Percentiles rank a stretch among this genome's conserved stretches.
phyloP scores from a whole-genome alignment of 2,329 filamentous ascomycete genomes.

The Colletotrichum higginsianum region DNA sequence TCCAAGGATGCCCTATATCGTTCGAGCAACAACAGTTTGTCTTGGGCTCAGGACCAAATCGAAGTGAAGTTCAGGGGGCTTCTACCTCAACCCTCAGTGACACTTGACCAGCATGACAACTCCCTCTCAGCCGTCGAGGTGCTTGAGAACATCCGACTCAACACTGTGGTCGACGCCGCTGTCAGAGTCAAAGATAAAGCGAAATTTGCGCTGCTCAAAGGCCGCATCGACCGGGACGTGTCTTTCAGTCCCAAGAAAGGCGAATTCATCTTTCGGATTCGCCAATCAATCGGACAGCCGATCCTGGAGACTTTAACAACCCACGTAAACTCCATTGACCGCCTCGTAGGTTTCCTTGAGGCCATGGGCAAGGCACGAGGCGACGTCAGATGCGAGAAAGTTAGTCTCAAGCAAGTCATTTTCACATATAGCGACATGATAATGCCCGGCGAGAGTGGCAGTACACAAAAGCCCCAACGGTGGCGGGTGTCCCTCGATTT shows the following conservation, averaged over 20 bases:
- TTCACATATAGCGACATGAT: constrained; percentile 74
- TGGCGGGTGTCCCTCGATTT: constrained; percentile 74
- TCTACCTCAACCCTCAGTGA: constrained; percentile 46
- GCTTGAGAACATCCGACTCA: constrained; percentile 26
- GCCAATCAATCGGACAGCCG: constrained; percentile 70
- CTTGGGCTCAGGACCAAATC: constrained; percentile 74
- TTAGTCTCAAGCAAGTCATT: constrained; percentile 73
- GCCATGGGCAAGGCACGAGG: constrained; percentile 72
- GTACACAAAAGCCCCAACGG: constrained; percentile 43
- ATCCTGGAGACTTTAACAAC: constrained; percentile 72
- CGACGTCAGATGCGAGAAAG: constrained; percentile 69
- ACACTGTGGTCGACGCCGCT: constrained; percentile 60
- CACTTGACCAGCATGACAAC: constrained; percentile 13
- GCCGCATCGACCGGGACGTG: constrained; percentile 72
- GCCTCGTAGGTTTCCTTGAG: constrained; percentile 78
- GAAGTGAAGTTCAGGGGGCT: constrained; percentile 70
- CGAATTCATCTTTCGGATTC: constrained; percentile 74
- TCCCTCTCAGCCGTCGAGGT: constrained; percentile 10
- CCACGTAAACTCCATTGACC: constrained; percentile 77
- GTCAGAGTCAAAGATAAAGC: constrained; percentile 67
- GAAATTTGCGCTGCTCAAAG: constrained; percentile 69
- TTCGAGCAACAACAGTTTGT: constrained; percentile 42
- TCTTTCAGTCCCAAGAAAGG: constrained; percentile 72
- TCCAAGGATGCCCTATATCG: constrained; percentile 40
- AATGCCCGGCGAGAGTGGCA: constrained; percentile 43